A percentile compares a stretch with the other conserved stretches of the same genome.
These are phyloP conservation scores for Vitis hybrid DNA, from an alignment of 177 flowering plant genomes.

Conservation along the genomic window DNA sequence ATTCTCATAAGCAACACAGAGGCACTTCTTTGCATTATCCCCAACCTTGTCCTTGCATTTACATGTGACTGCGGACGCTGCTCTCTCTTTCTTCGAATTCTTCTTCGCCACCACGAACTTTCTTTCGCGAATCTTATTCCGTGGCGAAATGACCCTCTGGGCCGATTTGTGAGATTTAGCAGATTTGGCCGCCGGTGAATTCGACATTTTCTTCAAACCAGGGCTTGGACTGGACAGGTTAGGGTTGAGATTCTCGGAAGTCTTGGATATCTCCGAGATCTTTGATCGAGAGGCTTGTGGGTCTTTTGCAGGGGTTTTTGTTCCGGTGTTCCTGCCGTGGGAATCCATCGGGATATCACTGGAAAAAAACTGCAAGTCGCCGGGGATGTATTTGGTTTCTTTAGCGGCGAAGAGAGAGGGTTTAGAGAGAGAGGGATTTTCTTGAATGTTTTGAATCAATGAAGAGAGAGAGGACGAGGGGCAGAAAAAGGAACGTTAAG, in stretches of 20 bases:
- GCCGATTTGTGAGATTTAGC: constrained; percentile 55
- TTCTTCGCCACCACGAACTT: constrained; percentile 84
- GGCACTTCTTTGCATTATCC: constrained; percentile 52
- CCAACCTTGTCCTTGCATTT: constrained; percentile 47
- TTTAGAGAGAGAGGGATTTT: constrained; percentile 8
- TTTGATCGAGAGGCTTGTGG: constrained; percentile 28
- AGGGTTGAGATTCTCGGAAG: constrained; percentile 61
- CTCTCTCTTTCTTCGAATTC: constrained; percentile 36
- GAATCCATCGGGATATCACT: constrained; percentile 25
- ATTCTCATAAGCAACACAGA: constrained; percentile 78
- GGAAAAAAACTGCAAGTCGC: constrained; percentile 8
- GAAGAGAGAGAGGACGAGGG: constrained; percentile 9
- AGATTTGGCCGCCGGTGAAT: constrained; percentile 39
- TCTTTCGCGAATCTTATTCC: constrained; percentile 63
- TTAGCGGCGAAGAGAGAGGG: constrained; percentile 13
- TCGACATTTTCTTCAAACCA: constrained; percentile 22
- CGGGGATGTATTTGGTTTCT: not conserved
- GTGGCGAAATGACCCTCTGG: constrained; percentile 29
- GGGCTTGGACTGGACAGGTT: constrained; percentile 42
- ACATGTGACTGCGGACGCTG: constrained; percentile 26
- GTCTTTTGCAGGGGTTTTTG: constrained; percentile 48
- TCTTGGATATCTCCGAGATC: constrained; percentile 16
- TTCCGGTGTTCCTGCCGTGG: constrained; percentile 26
- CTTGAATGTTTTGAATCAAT: constrained; percentile 1
- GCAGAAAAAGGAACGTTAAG: constrained; percentile 38